Evolutionary conservation across 2,329 filamentous ascomycete genomes (phyloP).

Genomic region (Penicillium sp.): DNA sequence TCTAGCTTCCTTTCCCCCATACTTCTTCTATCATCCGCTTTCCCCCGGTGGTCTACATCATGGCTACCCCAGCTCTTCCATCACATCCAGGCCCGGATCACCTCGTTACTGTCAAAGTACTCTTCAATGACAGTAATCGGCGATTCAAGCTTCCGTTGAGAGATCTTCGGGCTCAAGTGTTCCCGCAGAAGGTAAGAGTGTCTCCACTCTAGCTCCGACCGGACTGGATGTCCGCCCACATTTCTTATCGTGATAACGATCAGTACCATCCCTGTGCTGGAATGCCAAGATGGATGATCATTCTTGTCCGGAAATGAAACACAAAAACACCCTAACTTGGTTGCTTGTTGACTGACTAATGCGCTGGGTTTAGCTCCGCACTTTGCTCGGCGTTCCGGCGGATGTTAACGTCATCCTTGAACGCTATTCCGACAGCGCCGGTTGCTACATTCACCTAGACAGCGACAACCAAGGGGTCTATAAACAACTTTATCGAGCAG

Average conservation of each 20-base stretch:
- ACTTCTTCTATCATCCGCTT: constrained; percentile 1
- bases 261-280: constrained; percentile 5
- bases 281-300: constrained; percentile 1
- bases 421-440: constrained; percentile 92
- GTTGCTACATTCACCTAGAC: constrained; percentile 76
- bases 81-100: constrained; percentile 62
- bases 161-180: constrained; percentile 71
- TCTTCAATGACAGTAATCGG: constrained; percentile 71
- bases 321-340: background rate
- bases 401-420: constrained; percentile 71
- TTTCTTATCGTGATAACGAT: constrained; percentile 18
- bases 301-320: background rate
- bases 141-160: constrained; percentile 87
- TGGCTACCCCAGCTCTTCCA: constrained; percentile 41
- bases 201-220: constrained; percentile 40
- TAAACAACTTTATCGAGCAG: constrained; percentile 94
- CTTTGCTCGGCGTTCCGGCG: constrained; percentile 63
- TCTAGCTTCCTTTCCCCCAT: constrained; percentile 4
- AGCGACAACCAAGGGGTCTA: constrained; percentile 77
- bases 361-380: constrained; percentile 61
- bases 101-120: constrained; percentile 81
- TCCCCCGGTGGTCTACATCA: constrained; percentile 15
- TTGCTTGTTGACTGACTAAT: constrained; percentile 14
- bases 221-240: constrained; percentile 20
- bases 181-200: constrained; percentile 77